Percentiles rank a stretch among this genome's conserved stretches.
Evolutionary conservation across 352 stramenopile species (phyloP).

Genomic region (Phytopythium litorale): DNA sequence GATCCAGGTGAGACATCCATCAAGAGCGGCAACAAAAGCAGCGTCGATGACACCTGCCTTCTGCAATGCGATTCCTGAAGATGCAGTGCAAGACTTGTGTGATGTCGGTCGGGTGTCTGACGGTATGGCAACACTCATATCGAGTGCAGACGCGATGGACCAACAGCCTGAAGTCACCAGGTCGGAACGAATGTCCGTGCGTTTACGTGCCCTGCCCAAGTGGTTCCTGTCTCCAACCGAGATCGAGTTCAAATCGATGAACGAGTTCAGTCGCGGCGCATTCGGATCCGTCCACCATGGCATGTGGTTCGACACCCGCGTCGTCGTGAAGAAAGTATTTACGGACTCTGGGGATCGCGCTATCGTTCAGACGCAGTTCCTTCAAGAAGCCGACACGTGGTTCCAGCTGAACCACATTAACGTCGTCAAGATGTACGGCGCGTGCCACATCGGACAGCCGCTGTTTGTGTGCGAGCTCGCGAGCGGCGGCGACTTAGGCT

Average conservation of each 20-base stretch:
- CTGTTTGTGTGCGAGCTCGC: slow-evolving; percentile 26
- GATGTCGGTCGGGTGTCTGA: too few species aligned
- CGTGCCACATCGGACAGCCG: slow-evolving; percentile 18
- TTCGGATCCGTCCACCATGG: slow-evolving; percentile 14
- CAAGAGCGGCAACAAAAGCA: too few species aligned
- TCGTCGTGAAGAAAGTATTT: slow-evolving; percentile 12
- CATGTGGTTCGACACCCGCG: slow-evolving; percentile 12
- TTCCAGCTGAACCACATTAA: slow-evolving; percentile 22
- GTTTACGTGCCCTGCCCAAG: neutral
- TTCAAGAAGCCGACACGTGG: slow-evolving; percentile 19
- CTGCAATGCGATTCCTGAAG: too few species aligned
- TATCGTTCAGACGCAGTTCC: neutral
- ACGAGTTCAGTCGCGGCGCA: slow-evolving; percentile 4
- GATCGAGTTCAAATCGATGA: neutral
- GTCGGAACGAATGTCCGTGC: too few species aligned
- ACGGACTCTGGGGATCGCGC: neutral
- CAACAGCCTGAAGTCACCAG: too few species aligned
- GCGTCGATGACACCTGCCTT: too few species aligned
- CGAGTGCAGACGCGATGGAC: too few species aligned
- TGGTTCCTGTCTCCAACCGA: neutral
- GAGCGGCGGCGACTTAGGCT: slow-evolving; percentile 8
- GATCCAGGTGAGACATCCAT: too few species aligned
- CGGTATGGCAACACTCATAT: too few species aligned
- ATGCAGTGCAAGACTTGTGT: too few species aligned
- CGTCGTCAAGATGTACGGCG: slow-evolving; percentile 24